Base-by-base conservation (phyloP, 1,139 yeast species). In the Lodderomyces pseudojiufengensis region DNA sequence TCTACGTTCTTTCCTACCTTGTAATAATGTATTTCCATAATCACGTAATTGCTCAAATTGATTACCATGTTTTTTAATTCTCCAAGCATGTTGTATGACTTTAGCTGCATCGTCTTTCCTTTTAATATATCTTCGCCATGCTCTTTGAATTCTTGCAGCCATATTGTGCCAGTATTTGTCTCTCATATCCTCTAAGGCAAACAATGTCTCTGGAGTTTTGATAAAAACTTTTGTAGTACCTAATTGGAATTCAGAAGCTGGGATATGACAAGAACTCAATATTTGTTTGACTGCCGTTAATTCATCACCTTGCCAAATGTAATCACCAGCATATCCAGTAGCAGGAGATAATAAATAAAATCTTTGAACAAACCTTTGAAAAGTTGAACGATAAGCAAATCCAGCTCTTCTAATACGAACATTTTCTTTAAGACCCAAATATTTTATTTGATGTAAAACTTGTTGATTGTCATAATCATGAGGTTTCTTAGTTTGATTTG, bases 341-440 rank as follows among this genome's bases (percentile, higher is more conserved):
- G 80, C 77, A 3, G 90, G 78, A 1, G 97, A 88, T 36, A 94
- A 69, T 38, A 94, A 64, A 58, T 87, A 92, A 58, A 94, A 94
- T 52, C 98, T 73, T 62, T 94, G 97, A n/a, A 88, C 97, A 57
- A 94, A 94, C 59, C 90, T 88, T 40, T 92, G 97, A 63, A 90
- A 94, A 0, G 97, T 86, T 45, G 95, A 95, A 63, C 99, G 82
- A 54, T 90, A 92, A 2, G 99, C 98, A 62, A 94, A 94, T 35
- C 99, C 99, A 0, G 99, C 98, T 67, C 98, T 84, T 68, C 98
- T 80, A 48, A 94, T 94, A 47, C 98, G 78, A 31, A 94, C 97
- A 59, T 94, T 94, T 60, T 94, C 98, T 55, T 92, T 94, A 58
- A 94, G 71, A 55, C 99, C 99, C 50, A 94, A 74, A 57, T 94